phyloP scores from a whole-genome alignment of 768 basidiomycete species.

The Boletus fagicola region DNA sequence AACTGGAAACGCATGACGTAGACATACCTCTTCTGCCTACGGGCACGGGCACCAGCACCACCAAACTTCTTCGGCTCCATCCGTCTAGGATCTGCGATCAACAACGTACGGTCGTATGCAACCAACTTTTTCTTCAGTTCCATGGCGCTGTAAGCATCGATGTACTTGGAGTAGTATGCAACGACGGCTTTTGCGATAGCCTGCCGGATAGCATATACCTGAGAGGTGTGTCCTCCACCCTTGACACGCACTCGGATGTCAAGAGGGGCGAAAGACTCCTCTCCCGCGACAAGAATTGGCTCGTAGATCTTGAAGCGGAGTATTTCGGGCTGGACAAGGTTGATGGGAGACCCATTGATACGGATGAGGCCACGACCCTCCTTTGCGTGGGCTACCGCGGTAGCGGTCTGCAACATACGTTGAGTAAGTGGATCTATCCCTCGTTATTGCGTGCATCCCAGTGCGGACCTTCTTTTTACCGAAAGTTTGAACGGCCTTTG shows the following conservation, averaged over 20 bases:
- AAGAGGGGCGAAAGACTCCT: conserved; percentile 80
- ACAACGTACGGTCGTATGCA: conserved; percentile 86
- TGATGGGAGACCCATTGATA: conserved; percentile 95
- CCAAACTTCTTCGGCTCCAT: conserved; percentile 99
- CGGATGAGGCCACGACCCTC: conserved; percentile 96
- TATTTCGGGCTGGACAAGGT: conserved; percentile 92
- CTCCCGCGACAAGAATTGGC: conserved; percentile 89
- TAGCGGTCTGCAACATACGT: conserved; percentile 70
- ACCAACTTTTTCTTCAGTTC: conserved; percentile 98
- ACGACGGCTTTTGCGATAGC: conserved; percentile 97
- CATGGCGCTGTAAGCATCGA: conserved; percentile 95
- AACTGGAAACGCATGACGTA: not conserved
- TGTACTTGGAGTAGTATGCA: conserved; percentile 98
- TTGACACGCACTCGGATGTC: conserved; percentile 98
- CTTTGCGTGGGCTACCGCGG: conserved; percentile 95
- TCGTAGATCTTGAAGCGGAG: conserved; percentile 99
- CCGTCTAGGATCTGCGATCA: conserved; percentile 94
- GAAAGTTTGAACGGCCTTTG: conserved; percentile 96
- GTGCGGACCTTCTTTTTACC: conserved; percentile 96
- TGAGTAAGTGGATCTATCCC: conserved; percentile 1
- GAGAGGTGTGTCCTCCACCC: conserved; percentile 99
- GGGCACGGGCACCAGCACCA: conserved; percentile 96
- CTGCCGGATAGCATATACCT: conserved; percentile 98
- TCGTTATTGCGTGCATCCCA: not conserved
- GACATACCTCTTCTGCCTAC: conserved; percentile 90